Base-by-base conservation (phyloP, 1,284 basidiomycete species). In the Vanrija pseudolonga region DNA sequence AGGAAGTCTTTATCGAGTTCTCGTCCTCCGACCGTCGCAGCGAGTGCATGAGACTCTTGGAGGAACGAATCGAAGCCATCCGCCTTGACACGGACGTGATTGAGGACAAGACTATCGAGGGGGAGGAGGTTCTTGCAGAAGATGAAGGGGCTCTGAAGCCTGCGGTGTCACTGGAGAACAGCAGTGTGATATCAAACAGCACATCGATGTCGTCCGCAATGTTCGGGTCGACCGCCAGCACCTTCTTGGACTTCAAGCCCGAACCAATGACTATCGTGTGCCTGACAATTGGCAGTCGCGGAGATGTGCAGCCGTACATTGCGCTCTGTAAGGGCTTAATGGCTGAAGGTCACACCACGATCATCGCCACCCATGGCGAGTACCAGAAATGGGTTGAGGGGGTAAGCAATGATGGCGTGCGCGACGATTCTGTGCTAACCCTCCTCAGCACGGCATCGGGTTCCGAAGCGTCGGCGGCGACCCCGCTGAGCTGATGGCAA, bases 1-100 rank as follows among this genome's bases (percentile, higher is more conserved):
- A 98, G 77, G 95, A 98, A 70, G 80, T 98, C 3, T 98, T 98
- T 78, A 88, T 98, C 63, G 95, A 98, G 75, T 95, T 98, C 69
- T 79, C 82, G 41, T 86, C 86, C 11, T 81, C 85, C 54, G 84
- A 89, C 50, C 85, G 89, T 49, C 83, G 93, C 32, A 82, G 86
- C 56, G 83, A 86, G 4, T 91, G 94, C 67, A 82, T 88, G 17
- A 73, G 73, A 4, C 78, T 92, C 17, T 79, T 98, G 44, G 85
- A 93, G 59, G 80, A 82, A 32, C 89, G 93, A 70, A 83, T 92
- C 69, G 91, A 94, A 52, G 83, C 84, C 42, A 6, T 51, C 15
- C 78, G 78, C 53, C 78, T 84, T 2, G 6, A 3, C 18, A 7
- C 50, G 14, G 53, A 56, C 18, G 28, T 50, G 36, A 19, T 11